phyloP scores from a whole-genome alignment of 2,329 filamentous ascomycete genomes.

The Blastomyces emzantsi region DNA sequence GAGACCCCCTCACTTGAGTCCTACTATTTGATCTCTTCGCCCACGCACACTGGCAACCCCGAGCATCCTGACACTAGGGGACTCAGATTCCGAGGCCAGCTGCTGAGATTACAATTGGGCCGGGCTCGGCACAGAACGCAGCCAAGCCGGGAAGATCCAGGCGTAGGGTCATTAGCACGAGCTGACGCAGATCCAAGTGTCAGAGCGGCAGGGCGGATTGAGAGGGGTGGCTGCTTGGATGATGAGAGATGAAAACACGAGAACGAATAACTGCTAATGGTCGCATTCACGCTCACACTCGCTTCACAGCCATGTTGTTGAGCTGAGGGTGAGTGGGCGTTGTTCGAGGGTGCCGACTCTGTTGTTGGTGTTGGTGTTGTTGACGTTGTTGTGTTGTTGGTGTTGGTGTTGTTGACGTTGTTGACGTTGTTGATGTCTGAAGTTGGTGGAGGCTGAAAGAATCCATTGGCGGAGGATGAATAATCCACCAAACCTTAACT shows the following conservation, averaged over 20 bases:
- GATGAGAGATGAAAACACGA: background rate
- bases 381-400: no score
- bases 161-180: background rate
- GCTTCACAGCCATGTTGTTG: background rate
- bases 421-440: background rate
- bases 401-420: background rate
- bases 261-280: background rate
- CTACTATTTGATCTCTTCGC: background rate
- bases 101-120: slow-evolving; percentile 5
- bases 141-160: slow-evolving; percentile 1
- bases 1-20: no score
- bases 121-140: background rate
- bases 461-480: slow-evolving; percentile 6
- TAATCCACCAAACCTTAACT: slow-evolving; percentile 3
- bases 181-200: background rate
- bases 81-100: background rate
- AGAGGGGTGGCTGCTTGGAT: background rate
- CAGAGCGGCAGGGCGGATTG: background rate
- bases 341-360: no score
- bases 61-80: background rate
- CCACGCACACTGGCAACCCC: background rate
- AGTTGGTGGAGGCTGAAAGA: background rate
- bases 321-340: background rate
- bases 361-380: background rate
- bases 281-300: background rate